Percentiles rank a stretch among this genome's conserved stretches.
Conservation (phyloP, 1,139 yeast genomes). For the Taphrina wiesneri region DNA sequence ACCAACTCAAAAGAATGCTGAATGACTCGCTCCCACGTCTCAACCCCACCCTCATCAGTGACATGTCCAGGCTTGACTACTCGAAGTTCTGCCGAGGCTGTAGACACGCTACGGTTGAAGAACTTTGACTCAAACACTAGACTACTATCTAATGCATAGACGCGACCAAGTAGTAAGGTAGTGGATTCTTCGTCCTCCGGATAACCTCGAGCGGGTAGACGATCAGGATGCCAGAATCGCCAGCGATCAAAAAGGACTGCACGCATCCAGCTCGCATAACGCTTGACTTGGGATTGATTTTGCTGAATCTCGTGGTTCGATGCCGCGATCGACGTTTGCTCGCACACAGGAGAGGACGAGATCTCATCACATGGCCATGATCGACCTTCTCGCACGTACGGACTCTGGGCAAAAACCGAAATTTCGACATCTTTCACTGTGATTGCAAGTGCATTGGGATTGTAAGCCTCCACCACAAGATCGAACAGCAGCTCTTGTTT, state of each 20-base stretch:
- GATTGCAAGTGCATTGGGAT: conserved; percentile 81
- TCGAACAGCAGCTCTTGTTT: conserved; percentile 84
- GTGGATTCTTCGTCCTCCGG: conserved; percentile 43
- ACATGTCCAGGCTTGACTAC: conserved; percentile 74
- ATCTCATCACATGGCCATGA: not conserved
- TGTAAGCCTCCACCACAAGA: conserved; percentile 72
- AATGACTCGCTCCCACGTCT: conserved; percentile 73
- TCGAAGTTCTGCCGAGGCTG: conserved; percentile 68
- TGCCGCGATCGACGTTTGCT: not conserved
- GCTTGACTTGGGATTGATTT: not conserved
- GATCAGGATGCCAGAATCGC: conserved; percentile 36
- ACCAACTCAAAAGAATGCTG: conserved; percentile 84
- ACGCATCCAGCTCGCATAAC: not conserved
- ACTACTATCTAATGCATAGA: conserved; percentile 67
- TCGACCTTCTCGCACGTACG: conserved; percentile 48
- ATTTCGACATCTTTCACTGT: conserved; percentile 67
- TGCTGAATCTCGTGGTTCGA: not conserved
- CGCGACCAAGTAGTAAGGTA: conserved; percentile 76
- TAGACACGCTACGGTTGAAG: conserved; percentile 45
- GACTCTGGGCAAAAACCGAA: conserved; percentile 84
- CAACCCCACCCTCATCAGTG: conserved; percentile 50
- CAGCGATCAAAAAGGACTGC: not conserved
- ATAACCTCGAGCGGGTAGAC: not conserved
- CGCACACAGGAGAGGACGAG: not conserved
- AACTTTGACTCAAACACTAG: conserved; percentile 76